Base-by-base conservation (phyloP, 1,284 basidiomycete species). In the Ganoderma boninense region DNA sequence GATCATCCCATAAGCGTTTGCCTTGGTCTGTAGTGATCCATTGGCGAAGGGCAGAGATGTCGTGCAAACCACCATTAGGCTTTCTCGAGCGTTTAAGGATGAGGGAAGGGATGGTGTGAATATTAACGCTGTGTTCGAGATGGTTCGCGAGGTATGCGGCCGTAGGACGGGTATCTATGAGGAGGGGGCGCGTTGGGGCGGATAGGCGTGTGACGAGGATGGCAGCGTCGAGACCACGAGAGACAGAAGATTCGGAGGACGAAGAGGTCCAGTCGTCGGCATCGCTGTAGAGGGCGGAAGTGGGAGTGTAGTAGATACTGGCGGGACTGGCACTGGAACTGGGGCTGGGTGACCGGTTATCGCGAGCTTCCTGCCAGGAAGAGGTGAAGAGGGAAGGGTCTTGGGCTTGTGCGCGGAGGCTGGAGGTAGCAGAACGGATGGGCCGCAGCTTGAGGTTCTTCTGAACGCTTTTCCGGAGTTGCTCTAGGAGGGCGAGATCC, bases 1-100 rank as follows among this genome's bases (percentile, higher is more conserved):
- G 78, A 4, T 83, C 77, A 76, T 94, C 92, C 94, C 94, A 95
- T 20, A 84, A 80, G 3, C 81, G 81, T 77, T 90, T 92, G 18
- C 91, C 92, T 20, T 87, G 82, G 52, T 93, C 90, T 0, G 93
- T 94, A 8, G 92, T 94, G 75, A 96, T 89, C 79, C 91, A 96
- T 73, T 92, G 90, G 59, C 90, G 88, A 61, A 96, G 82, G 0
- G 89, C 86, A 71, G 90, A 87, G 72, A 95, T 85, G 42, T 86
- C 87, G 52, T 88, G 87, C 74, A 92, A 88, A 5, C 87, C 87
- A 46, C 86, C 87, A 29, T 86, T 88, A 8, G 90, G 87, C 77
- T 92, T 93, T 66, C 88, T 86, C 72, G 88, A 91, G n/a, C 95
- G 90, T 80, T 95, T 95, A 75, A 95, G 88, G 76, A 96, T 94